Percentiles rank a stretch among this genome's conserved stretches.
Evolutionary conservation across 371 early-diverging fungal genomes (phyloP).

Genomic region (Actinomortierella wolfii): DNA sequence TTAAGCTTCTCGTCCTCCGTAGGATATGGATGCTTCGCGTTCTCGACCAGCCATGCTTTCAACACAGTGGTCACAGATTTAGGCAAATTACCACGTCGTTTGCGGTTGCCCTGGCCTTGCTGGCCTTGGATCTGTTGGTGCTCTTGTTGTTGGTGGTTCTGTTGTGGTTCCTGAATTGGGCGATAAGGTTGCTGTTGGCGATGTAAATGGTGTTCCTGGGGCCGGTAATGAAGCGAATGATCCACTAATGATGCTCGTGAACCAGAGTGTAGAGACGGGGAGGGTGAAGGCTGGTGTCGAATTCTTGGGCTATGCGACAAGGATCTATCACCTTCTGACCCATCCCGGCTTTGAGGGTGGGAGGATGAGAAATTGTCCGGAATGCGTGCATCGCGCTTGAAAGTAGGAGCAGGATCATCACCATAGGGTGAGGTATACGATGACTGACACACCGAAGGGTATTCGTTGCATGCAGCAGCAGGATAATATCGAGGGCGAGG

Average conservation of each 20-base stretch:
- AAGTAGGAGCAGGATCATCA: too few relatives aligned
- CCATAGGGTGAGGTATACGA: too few relatives aligned
- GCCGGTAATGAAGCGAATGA: neutral
- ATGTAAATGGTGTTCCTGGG: neutral
- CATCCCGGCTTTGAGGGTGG: too few relatives aligned
- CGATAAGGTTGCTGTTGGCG: neutral
- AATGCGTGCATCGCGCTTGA: too few relatives aligned
- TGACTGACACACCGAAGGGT: too few relatives aligned
- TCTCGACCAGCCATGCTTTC: conserved; percentile 74
- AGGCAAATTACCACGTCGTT: conserved; percentile 64
- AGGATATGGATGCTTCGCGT: conserved; percentile 83
- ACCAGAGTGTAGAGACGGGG: too few relatives aligned
- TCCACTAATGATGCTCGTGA: neutral
- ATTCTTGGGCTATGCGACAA: too few relatives aligned
- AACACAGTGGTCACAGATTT: conserved; percentile 67
- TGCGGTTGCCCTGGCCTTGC: conserved; percentile 10
- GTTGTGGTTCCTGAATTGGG: neutral
- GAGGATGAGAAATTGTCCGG: too few relatives aligned
- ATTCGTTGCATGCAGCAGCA: too few relatives aligned
- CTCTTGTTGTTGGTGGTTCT: neutral
- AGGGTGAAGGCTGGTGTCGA: too few relatives aligned
- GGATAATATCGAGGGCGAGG: too few relatives aligned
- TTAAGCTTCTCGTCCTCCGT: conserved; percentile 75
- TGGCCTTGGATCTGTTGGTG: neutral
- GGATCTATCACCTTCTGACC: too few relatives aligned